phyloP scores from a whole-genome alignment of 2,329 filamentous ascomycete species.

The Penicillium brasilianum region DNA sequence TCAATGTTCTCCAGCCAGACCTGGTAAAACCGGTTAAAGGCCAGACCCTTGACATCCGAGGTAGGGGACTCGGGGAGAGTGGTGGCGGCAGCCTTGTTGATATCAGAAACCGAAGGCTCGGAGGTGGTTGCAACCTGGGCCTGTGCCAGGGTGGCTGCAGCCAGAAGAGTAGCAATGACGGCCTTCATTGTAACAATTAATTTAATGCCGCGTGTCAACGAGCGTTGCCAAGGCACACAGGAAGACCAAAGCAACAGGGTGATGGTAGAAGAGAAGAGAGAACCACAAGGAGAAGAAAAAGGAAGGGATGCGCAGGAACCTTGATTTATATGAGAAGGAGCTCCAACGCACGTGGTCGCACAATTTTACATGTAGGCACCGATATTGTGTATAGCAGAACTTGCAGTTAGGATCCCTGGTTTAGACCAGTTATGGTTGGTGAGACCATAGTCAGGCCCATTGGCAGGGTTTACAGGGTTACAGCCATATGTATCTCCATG shows the following conservation, averaged over 20 bases:
- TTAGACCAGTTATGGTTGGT: not conserved
- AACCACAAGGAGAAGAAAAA: slow-evolving; percentile 1
- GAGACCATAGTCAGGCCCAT: not conserved
- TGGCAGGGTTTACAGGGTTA: not conserved
- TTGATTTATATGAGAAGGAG: slow-evolving; percentile 1
- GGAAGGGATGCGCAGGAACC: not conserved
- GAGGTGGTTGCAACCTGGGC: slow-evolving; percentile 36
- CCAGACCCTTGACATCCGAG: slow-evolving; percentile 70
- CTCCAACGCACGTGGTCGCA: slow-evolving; percentile 1
- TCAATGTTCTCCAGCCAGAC: slow-evolving; percentile 81
- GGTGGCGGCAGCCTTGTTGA: slow-evolving; percentile 53
- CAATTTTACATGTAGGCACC: not conserved
- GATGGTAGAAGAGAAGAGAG: not conserved
- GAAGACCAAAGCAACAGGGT: not conserved
- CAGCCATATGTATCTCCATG: not conserved
- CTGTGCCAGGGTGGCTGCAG: slow-evolving; percentile 27
- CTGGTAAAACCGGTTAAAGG: slow-evolving; percentile 72
- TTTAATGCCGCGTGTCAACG: not conserved
- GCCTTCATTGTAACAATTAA: slow-evolving; percentile 52
- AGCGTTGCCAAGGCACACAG: not conserved
- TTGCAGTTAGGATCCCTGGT: not conserved
- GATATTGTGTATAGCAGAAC: not conserved
- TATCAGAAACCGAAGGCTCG: slow-evolving; percentile 34
- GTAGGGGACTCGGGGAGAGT: slow-evolving; percentile 65
- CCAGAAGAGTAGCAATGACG: slow-evolving; percentile 33